A percentile compares a stretch with the other conserved stretches of the same genome.
These are phyloP conservation scores for Hyphopichia pseudoburtonii DNA, from an alignment of 1,139 yeast genomes.

Conservation along the genomic window DNA sequence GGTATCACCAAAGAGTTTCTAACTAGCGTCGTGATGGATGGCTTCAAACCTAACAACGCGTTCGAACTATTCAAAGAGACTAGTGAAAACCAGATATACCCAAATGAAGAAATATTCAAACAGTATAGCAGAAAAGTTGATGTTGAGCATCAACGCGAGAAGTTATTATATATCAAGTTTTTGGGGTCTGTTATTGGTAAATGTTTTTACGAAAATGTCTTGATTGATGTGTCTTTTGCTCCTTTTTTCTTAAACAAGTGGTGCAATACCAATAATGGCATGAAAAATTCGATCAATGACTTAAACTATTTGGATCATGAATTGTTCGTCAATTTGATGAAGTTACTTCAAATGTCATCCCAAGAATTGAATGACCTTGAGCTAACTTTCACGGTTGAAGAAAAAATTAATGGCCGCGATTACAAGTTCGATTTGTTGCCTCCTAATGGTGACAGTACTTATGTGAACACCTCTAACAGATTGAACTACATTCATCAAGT, in stretches of 20 bases:
- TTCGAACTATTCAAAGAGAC: constrained; percentile 49
- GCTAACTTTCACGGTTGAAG: constrained; percentile 63
- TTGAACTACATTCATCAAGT: constrained; percentile 75
- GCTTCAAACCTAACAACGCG: constrained; percentile 47
- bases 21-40: constrained; percentile 70
- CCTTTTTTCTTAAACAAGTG: constrained; percentile 82
- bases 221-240: constrained; percentile 83
- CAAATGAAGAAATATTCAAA: constrained; percentile 60
- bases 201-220: constrained; percentile 80
- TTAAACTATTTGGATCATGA: constrained; percentile 68
- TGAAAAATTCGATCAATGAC: constrained; percentile 74
- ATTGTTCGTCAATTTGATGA: constrained; percentile 63
- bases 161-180: constrained; percentile 52
- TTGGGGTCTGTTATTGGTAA: constrained; percentile 85
- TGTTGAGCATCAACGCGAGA: constrained; percentile 24
- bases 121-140: constrained; percentile 25
- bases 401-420: constrained; percentile 36
- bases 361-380: constrained; percentile 61
- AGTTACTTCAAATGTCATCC: constrained; percentile 55
- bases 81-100: constrained; percentile 61
- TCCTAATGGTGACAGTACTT: constrained; percentile 49
- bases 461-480: constrained; percentile 62
- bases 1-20: constrained; percentile 92
- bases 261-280: constrained; percentile 34
- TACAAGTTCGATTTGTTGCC: constrained; percentile 59